A percentile compares a stretch with the other conserved stretches of the same genome.
phyloP scores from a whole-genome alignment of 2,329 filamentous ascomycete species.

The Thielaviopsis ethacetica region DNA sequence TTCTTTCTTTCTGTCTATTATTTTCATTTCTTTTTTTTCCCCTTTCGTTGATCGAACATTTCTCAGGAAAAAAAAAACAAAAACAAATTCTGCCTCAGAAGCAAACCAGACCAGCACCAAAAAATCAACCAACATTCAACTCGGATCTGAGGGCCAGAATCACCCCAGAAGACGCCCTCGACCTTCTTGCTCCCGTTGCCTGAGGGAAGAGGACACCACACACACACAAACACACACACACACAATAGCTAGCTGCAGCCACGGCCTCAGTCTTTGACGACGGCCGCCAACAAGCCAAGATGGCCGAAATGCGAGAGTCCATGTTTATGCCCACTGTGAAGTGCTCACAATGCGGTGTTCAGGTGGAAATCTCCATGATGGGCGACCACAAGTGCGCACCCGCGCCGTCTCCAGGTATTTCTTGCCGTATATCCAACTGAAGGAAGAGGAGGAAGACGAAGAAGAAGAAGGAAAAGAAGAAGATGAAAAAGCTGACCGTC shows the following conservation, averaged over 20 bases:
- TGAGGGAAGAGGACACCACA: background rate
- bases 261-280: background rate
- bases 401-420: background rate
- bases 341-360: conserved; percentile 62
- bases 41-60: background rate
- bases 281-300: background rate
- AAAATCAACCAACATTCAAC: too few species aligned
- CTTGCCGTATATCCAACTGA: background rate
- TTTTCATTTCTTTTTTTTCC: background rate
- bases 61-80: too few species aligned
- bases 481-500: background rate
- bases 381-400: conserved; percentile 59
- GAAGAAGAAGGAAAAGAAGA: background rate
- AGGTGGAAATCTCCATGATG: conserved; percentile 74
- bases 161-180: background rate
- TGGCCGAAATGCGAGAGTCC: conserved; percentile 37
- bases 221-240: background rate
- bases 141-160: too few species aligned
- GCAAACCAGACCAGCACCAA: too few species aligned
- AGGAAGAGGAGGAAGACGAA: background rate
- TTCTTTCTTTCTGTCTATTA: background rate
- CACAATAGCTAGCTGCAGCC: background rate
- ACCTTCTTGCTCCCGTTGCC: background rate
- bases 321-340: conserved; percentile 70
- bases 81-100: background rate